Conservation (phyloP, 345 rosid genomes). For the Noccaea caerulescens region DNA sequence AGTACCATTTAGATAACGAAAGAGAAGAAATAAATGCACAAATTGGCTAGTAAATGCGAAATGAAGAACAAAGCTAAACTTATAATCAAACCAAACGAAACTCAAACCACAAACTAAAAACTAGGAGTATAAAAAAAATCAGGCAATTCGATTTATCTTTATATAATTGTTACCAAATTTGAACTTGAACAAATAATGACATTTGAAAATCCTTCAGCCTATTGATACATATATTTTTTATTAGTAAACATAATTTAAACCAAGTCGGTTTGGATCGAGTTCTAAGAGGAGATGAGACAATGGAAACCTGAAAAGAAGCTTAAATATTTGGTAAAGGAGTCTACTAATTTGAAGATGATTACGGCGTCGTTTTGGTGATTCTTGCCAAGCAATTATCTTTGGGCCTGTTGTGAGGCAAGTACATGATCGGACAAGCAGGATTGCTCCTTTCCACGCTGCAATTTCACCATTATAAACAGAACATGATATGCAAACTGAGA, state of each 20-base stretch:
- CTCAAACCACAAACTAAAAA: too few relatives aligned
- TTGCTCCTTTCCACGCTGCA: conserved; percentile 42
- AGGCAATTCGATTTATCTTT: neutral
- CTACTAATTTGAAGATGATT: conserved; percentile 30
- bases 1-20: neutral
- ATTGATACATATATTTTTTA: conserved; percentile 1
- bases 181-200: neutral
- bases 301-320: conserved; percentile 23
- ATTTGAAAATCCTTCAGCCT: neutral
- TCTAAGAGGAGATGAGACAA: conserved; percentile 12
- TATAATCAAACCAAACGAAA: neutral
- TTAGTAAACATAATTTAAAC: conserved; percentile 23
- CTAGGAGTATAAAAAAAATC: neutral
- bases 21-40: neutral
- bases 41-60: too few relatives aligned
- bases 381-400: conserved; percentile 47
- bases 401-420: conserved; percentile 44
- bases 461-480: conserved; percentile 14
- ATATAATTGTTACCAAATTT: conserved; percentile 2
- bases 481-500: neutral
- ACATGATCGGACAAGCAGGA: conserved; percentile 39
- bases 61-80: neutral
- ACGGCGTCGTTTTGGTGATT: conserved; percentile 39
- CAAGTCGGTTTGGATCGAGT: conserved; percentile 18
- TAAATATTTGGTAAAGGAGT: neutral